Evolutionary conservation across 768 basidiomycete species (phyloP).

Genomic region (Pluteus cervinus): DNA sequence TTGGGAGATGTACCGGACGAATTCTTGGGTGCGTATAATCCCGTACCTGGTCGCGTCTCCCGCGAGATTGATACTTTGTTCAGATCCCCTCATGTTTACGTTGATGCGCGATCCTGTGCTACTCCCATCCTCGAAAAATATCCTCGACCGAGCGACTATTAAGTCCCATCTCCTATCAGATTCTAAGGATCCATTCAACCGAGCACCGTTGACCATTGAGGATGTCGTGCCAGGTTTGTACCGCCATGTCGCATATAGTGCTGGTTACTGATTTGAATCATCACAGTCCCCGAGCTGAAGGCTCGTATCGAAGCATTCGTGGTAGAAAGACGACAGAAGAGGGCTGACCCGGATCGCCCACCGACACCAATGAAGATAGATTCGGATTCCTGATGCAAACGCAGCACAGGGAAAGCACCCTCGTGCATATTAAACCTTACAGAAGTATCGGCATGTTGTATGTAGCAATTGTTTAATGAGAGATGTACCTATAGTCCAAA

Average conservation of each 20-base stretch:
- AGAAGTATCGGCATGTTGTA: too few relatives aligned
- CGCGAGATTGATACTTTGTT: conserved; percentile 7
- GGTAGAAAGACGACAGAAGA: conserved; percentile 44
- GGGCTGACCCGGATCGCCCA: too few relatives aligned
- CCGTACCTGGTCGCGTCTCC: conserved; percentile 4
- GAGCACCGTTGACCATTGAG: conserved; percentile 71
- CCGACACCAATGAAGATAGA: too few relatives aligned
- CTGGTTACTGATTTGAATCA: conserved; percentile 8
- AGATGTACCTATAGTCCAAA: too few relatives aligned
- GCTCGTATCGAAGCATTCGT: conserved; percentile 69
- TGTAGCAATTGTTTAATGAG: too few relatives aligned
- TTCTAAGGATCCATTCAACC: conserved; percentile 92
- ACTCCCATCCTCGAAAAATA: conserved; percentile 72
- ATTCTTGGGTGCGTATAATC: conserved; percentile 64
- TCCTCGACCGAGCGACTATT: conserved; percentile 88
- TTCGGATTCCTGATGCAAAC: too few relatives aligned
- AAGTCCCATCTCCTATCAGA: conserved; percentile 93
- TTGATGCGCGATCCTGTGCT: conserved; percentile 95
- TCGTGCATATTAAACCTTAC: too few relatives aligned
- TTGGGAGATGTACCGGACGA: conserved; percentile 93
- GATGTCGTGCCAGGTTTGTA: conserved; percentile 71
- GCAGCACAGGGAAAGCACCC: too few relatives aligned
- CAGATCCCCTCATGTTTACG: conserved; percentile 87
- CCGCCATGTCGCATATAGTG: background rate
- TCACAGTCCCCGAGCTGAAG: conserved; percentile 63